Conservation (phyloP, 306 rosid genomes). For the Begonia fuchsioides region DNA sequence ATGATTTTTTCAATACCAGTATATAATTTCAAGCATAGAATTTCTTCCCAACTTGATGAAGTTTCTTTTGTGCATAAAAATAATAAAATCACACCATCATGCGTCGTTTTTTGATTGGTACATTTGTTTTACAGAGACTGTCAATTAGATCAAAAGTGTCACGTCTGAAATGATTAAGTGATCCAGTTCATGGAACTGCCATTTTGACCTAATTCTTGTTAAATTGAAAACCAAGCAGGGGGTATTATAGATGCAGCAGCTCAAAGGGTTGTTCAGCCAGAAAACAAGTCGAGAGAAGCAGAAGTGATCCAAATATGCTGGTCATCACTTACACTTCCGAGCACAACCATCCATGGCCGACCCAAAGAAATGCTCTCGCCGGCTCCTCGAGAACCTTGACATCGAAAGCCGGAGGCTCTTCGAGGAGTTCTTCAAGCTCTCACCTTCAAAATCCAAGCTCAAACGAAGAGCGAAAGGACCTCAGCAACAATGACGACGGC, state of each 20-base stretch:
- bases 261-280: constrained; percentile 91
- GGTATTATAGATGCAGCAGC: constrained; percentile 91
- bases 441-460: constrained; percentile 11
- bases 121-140: too few species aligned
- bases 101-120: too few species aligned
- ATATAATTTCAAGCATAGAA: background rate
- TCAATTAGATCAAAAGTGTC: background rate
- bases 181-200: background rate
- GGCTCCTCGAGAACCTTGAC: constrained; percentile 70
- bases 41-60: too few species aligned
- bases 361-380: constrained; percentile 85
- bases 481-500: background rate
- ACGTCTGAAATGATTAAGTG: background rate
- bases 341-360: constrained; percentile 98
- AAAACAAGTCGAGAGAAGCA: constrained; percentile 86
- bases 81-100: background rate
- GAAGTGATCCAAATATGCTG: constrained; percentile 86
- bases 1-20: background rate
- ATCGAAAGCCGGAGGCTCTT: constrained; percentile 21
- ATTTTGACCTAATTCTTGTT: too few species aligned
- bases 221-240: constrained; percentile 22
- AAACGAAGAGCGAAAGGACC: constrained; percentile 12
- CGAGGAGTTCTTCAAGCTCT: constrained; percentile 10
- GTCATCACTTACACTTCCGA: constrained; percentile 94
- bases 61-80: background rate